These are phyloP conservation scores for Trametes cubensis DNA, from an alignment of 768 basidiomycete species.

Conservation along the genomic window DNA sequence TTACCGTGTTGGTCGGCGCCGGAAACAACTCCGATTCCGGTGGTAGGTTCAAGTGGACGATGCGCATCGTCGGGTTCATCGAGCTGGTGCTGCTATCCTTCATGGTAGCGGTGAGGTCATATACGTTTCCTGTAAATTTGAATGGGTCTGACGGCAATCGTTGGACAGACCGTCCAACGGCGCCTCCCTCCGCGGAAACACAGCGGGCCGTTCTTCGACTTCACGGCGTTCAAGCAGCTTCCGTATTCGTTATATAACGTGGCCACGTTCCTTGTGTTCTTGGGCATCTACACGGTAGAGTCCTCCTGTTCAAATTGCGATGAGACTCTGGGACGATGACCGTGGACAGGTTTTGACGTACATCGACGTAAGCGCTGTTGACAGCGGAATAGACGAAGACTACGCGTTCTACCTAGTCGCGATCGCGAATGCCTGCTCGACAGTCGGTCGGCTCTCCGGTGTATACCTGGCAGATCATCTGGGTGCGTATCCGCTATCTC, in stretches of 20 bases:
- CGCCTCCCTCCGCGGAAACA: slow-evolving; percentile 55
- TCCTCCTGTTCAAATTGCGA: too few species aligned
- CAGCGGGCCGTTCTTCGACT: slow-evolving; percentile 59
- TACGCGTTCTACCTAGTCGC: slow-evolving; percentile 66
- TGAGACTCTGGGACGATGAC: not conserved
- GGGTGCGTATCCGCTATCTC: slow-evolving; percentile 39
- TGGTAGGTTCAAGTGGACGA: slow-evolving; percentile 71
- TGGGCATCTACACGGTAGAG: slow-evolving; percentile 64
- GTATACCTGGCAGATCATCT: slow-evolving; percentile 57
- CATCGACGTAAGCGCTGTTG: slow-evolving; percentile 57
- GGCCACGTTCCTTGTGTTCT: slow-evolving; percentile 56
- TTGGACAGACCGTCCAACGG: slow-evolving; percentile 22
- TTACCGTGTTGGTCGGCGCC: too few species aligned
- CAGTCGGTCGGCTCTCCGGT: slow-evolving; percentile 58
- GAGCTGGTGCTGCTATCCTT: slow-evolving; percentile 46
- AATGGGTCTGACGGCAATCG: not conserved
- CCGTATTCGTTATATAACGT: slow-evolving; percentile 59
- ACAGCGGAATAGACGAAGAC: slow-evolving; percentile 47
- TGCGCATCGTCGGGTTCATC: slow-evolving; percentile 67
- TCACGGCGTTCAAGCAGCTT: slow-evolving; percentile 53
- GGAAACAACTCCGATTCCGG: too few species aligned
- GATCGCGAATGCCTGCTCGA: slow-evolving; percentile 64
- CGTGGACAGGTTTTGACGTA: slow-evolving; percentile 58
- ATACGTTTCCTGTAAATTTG: not conserved
- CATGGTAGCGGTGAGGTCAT: not conserved